Evolutionary conservation across 2,329 filamentous ascomycete species (phyloP), one percentile per base, ranked within the genome.

Genomic region (Kalmusia sp.): DNA sequence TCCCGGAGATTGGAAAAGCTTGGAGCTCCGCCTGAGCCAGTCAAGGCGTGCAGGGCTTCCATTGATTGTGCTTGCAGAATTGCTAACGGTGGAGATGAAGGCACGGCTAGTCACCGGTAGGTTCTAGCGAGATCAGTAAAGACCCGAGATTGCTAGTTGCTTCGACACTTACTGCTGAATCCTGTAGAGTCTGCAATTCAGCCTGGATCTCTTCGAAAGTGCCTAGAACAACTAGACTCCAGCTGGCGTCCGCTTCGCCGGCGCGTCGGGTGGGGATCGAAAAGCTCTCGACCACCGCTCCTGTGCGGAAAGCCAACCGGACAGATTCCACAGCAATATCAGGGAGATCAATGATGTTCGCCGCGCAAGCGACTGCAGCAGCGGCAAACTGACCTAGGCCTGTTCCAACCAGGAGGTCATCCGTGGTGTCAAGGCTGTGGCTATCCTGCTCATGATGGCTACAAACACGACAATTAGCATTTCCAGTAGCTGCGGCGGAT

Each of bases 31-130:
- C 49, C 12, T 46, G n/a, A 52, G 34, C 49, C 49, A 52, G 9
- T 52, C 31, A 24, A 52, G 49, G 24, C 49, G 41, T 41, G 40
- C 43, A 31, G 49, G 49, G 44, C 8, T 46, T n/a, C 49, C 49
- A 19, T 43, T 52, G 34, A 52, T 47, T 17, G 49, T 52, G 30
- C 49, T 46, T 52, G 35, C 34, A 19, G 31, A 38, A 30, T 46
- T 34, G 17, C 49, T 40, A 15, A 47, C 30, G 27, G 40, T 46
- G 17, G 49, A 38, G 17, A 52, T 24, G n/a, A 40, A 46, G 2
- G 34, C 40, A 30, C 49, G 43, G 31, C 24, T 37, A 14, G 49
- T 34, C 6, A 44, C 27, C 2, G 48, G 48, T 8, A 51, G n/a
- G 12, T 51, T 51, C 48, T 51, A 15, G 4, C 22, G 12, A 27